phyloP scores from a whole-genome alignment of 1,139 yeast species.

The Meyerozyma smithsonii region DNA sequence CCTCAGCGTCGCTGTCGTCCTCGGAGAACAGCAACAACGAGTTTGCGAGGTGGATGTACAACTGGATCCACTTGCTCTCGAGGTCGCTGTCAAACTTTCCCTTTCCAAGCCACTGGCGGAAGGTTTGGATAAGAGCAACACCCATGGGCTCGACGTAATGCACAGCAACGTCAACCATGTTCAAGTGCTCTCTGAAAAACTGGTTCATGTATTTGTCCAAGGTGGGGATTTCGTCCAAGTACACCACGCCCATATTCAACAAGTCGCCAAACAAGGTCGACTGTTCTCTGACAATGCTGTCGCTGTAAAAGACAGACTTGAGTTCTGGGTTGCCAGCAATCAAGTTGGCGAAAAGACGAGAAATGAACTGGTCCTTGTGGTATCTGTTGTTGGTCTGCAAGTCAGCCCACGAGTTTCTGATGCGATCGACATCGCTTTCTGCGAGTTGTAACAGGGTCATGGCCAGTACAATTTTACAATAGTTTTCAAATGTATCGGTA shows the following conservation, averaged over 20 bases:
- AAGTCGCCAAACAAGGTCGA: constrained; percentile 33
- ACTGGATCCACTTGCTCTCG: constrained; percentile 39
- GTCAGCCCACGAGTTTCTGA: constrained; percentile 31
- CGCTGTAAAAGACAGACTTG: constrained; percentile 21
- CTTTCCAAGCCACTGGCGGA: constrained; percentile 33
- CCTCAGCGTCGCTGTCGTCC: constrained; percentile 13
- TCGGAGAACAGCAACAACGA: constrained; percentile 25
- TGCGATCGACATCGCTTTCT: constrained; percentile 10
- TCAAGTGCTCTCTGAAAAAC: constrained; percentile 31
- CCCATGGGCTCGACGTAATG: constrained; percentile 44
- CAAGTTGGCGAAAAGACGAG: constrained; percentile 31
- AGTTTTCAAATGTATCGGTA: neutral
- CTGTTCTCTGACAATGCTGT: constrained; percentile 25
- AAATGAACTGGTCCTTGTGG: constrained; percentile 25
- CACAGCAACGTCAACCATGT: constrained; percentile 21
- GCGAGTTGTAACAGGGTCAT: constrained; percentile 9
- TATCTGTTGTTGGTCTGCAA: constrained; percentile 25
- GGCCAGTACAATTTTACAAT: constrained; percentile 1
- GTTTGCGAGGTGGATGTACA: constrained; percentile 39
- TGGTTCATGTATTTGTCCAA: constrained; percentile 32
- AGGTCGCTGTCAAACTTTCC: constrained; percentile 27
- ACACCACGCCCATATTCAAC: constrained; percentile 28
- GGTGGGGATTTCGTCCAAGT: constrained; percentile 25
- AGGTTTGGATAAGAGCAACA: constrained; percentile 33
- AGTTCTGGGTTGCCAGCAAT: constrained; percentile 27